Conservation (phyloP, 2,329 filamentous ascomycete genomes). For the Harringtonia aguacate region DNA sequence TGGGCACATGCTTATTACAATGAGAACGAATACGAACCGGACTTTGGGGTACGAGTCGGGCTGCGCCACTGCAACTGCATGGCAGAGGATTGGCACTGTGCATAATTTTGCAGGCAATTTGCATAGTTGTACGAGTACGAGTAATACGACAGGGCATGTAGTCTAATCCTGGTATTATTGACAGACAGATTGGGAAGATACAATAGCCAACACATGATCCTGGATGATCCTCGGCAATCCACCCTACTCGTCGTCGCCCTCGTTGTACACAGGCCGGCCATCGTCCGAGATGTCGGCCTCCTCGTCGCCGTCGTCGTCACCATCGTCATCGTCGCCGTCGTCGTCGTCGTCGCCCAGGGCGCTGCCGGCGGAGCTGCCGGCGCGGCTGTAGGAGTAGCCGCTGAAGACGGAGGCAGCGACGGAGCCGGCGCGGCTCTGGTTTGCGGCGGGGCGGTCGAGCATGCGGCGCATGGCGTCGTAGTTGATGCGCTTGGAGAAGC, state of each 20-base stretch:
- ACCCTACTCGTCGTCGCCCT: constrained; percentile 8
- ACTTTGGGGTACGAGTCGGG: no score
- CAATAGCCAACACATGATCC: no score
- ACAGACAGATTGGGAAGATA: no score
- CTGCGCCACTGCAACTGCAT: no score
- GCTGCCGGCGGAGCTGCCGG: constrained; percentile 18
- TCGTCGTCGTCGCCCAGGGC: constrained; percentile 8
- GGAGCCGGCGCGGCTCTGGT: constrained; percentile 31
- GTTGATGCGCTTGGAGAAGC: constrained; percentile 65
- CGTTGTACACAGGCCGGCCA: background rate
- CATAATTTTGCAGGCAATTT: no score
- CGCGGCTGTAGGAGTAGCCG: constrained; percentile 23
- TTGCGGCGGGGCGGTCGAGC: constrained; percentile 33
- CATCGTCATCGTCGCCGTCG: constrained; percentile 8
- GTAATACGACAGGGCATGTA: no score
- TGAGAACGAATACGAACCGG: no score
- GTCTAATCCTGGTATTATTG: no score
- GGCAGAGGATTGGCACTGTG: no score
- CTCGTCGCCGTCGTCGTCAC: constrained; percentile 1
- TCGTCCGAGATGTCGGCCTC: background rate
- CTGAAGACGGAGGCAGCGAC: constrained; percentile 29
- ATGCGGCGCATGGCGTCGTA: constrained; percentile 53
- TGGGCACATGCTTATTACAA: no score
- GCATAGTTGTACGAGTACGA: no score
- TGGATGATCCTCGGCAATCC: no score